Conservation (phyloP, 1,139 yeast species). For the Debaryomyces subglobosus region DNA sequence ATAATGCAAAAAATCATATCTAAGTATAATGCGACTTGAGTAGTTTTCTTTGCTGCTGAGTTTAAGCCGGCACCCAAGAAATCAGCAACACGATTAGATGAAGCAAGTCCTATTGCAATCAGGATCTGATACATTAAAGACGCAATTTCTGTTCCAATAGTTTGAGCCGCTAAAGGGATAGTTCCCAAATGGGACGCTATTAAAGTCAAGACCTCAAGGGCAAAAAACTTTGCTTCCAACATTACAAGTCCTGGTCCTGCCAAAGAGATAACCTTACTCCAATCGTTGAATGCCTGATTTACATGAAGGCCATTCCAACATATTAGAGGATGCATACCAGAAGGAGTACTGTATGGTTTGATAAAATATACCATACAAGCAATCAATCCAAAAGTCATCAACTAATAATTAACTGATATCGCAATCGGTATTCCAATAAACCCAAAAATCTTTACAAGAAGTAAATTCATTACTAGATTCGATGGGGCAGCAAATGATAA, state of each 20-base stretch:
- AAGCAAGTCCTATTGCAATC: conserved; percentile 62
- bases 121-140: conserved; percentile 56
- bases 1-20: conserved; percentile 47
- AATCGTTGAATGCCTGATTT: conserved; percentile 41
- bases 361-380: conserved; percentile 42
- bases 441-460: conserved; percentile 43
- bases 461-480: conserved; percentile 51
- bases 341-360: conserved; percentile 42
- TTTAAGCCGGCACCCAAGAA: conserved; percentile 59
- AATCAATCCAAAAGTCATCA: conserved; percentile 55
- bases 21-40: conserved; percentile 48
- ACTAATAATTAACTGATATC: conserved; percentile 57
- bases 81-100: conserved; percentile 61
- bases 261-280: conserved; percentile 49
- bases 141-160: conserved; percentile 61
- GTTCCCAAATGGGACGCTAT: conserved; percentile 61
- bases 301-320: conserved; percentile 44
- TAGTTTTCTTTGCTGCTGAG: conserved; percentile 46
- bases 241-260: conserved; percentile 61
- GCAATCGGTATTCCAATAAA: conserved; percentile 65
- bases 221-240: conserved; percentile 62
- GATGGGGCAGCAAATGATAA: conserved; percentile 56
- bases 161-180: conserved; percentile 57
- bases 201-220: conserved; percentile 59
- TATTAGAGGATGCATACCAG: conserved; percentile 43